Evolutionary conservation across 2,329 filamentous ascomycete genomes (phyloP), one percentile per base, ranked within the genome.

Genomic region (Stagonosporopsis vannaccii): DNA sequence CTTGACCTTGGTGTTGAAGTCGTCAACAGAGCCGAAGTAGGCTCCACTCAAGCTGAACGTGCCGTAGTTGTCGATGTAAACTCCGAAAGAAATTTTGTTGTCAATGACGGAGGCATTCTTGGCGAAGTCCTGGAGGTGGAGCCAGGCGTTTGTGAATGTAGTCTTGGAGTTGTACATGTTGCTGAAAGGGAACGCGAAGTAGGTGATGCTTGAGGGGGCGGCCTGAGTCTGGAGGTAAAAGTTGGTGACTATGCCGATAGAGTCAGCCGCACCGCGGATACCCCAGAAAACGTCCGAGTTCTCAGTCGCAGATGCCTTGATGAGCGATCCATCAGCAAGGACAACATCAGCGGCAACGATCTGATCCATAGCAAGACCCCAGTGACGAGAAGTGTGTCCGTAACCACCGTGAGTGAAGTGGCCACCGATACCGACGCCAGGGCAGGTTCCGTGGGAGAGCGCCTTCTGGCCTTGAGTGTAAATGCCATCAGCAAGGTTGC

Each of bases 371-470:
- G 73, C 71, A 32, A 76, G 55, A 51, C 73, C 73, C 67, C 71
- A 75, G 44, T 68, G 66, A 35, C 73, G 72, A 7, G 68, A 72
- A n/a, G 69, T 69, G 35, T 73, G 70, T 17, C 73, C 68, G 48
- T 75, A 76, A 7, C 72, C 72, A 26, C 73, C 73, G 48, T 76
- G 73, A 0, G 72, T 75, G 53, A 67, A 70, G 54, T 76, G 73
- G 0, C 73, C 73, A 49, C 73, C 73, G 20, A 75, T 69, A n/a
- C 73, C 73, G 35, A 76, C 73, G 32, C 72, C 81, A 3, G 82
- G 81, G 59, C 82, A 84, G 1, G 81, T 82, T n/a, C 82, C 82
- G 44, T 84, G 82, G 23, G 79, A 73, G 4, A 85, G 71, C 2
- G 78, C 81, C 48, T 69, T 69, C 48, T 71, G 66, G 41, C 70